These are phyloP conservation scores for Aspergillus aculeatus DNA, from an alignment of 2,329 filamentous ascomycete genomes.

Conservation along the genomic window DNA sequence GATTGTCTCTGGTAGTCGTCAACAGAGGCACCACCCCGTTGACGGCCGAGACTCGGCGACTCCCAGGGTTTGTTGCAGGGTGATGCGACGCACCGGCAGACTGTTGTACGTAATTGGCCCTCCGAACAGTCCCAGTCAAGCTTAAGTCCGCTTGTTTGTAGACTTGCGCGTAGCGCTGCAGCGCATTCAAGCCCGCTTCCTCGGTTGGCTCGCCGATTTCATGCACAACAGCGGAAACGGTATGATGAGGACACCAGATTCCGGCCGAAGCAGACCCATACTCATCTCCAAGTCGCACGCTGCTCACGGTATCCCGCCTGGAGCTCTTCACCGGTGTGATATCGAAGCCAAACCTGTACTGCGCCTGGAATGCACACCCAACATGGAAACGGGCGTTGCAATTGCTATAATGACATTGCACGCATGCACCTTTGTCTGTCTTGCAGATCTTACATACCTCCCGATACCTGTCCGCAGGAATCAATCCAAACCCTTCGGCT, in stretches of 20 bases:
- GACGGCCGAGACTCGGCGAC: slow-evolving; percentile 59
- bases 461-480: slow-evolving; percentile 70
- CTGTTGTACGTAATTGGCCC: slow-evolving; percentile 68
- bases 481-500: slow-evolving; percentile 84
- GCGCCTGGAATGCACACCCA: slow-evolving; percentile 81
- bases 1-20: slow-evolving; percentile 24
- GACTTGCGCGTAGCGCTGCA: slow-evolving; percentile 82
- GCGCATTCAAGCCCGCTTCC: slow-evolving; percentile 69
- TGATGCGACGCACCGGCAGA: slow-evolving; percentile 36
- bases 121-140: slow-evolving; percentile 87
- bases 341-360: slow-evolving; percentile 85
- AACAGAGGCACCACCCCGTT: slow-evolving; percentile 32
- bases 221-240: slow-evolving; percentile 71
- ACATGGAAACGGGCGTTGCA: slow-evolving; percentile 68
- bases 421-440: slow-evolving; percentile 70
- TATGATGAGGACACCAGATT: slow-evolving; percentile 89
- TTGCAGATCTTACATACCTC: slow-evolving; percentile 84
- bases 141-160: slow-evolving; percentile 94
- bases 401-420: slow-evolving; percentile 67
- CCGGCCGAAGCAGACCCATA: slow-evolving; percentile 79
- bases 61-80: slow-evolving; percentile 32
- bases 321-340: slow-evolving; percentile 87
- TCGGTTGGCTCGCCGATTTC: slow-evolving; percentile 73
- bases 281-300: slow-evolving; percentile 77
- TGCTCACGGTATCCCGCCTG: slow-evolving; percentile 74